These are phyloP conservation scores for Neophaeococcomyces aloes DNA, from an alignment of 2,329 filamentous ascomycete genomes.

Conservation along the genomic window DNA sequence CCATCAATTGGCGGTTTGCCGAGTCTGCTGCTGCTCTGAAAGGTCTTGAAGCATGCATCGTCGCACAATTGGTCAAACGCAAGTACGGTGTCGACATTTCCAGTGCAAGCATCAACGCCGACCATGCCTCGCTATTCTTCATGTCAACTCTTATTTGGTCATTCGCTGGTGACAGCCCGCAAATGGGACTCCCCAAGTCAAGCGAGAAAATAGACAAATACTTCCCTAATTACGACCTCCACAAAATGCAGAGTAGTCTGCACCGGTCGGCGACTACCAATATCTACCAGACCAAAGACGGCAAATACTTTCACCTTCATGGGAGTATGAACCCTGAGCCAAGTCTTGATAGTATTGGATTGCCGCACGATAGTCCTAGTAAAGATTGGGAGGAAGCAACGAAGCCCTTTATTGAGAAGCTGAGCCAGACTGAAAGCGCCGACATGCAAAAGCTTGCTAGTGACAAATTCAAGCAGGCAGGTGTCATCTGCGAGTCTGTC, in stretches of 20 bases:
- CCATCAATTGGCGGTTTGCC: conserved; percentile 48
- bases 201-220: conserved; percentile 11
- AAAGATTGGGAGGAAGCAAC: conserved; percentile 25
- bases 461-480: conserved; percentile 32
- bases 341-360: conserved; percentile 29
- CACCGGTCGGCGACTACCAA: conserved; percentile 25
- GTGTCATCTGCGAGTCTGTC: conserved; percentile 30
- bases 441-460: conserved; percentile 29
- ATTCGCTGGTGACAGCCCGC: conserved; percentile 24
- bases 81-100: conserved; percentile 36
- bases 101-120: conserved; percentile 38
- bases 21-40: conserved; percentile 44
- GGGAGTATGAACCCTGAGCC: conserved; percentile 38
- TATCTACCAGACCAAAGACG: conserved; percentile 39
- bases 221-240: conserved; percentile 53
- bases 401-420: conserved; percentile 26
- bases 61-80: conserved; percentile 35
- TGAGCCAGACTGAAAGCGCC: conserved; percentile 26
- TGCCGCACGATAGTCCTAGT: conserved; percentile 25
- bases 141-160: conserved; percentile 31
- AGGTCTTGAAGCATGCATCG: conserved; percentile 38
- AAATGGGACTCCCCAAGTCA: conserved; percentile 15
- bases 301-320: conserved; percentile 38
- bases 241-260: conserved; percentile 40
- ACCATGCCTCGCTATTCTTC: conserved; percentile 37